Percentiles rank a stretch among this genome's conserved stretches.
Conservation (phyloP, 495 filamentous ascomycete genomes). For the Aspergillus ellipticus region DNA sequence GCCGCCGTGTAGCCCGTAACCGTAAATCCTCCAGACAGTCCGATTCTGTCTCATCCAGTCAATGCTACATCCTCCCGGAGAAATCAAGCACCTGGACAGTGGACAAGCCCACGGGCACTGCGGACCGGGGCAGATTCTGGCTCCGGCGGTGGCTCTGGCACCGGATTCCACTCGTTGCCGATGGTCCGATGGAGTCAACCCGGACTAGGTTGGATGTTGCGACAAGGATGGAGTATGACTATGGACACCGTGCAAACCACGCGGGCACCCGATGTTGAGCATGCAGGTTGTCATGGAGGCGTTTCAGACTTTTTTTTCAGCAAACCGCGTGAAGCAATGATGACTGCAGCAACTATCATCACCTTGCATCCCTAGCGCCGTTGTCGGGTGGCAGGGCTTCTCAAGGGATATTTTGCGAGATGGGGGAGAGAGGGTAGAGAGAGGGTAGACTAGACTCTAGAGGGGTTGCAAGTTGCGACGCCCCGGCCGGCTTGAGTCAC, state of each 20-base stretch:
- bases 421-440: neutral
- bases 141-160: slow-evolving; percentile 2
- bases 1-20: slow-evolving; percentile 5
- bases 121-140: slow-evolving; percentile 8
- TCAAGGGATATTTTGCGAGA: neutral
- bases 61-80: neutral
- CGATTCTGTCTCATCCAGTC: neutral
- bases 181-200: neutral
- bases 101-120: neutral
- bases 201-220: too few relatives aligned
- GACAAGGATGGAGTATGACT: too few relatives aligned
- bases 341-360: neutral
- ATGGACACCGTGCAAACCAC: too few relatives aligned
- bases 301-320: neutral
- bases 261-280: too few relatives aligned
- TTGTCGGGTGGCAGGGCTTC: neutral
- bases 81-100: neutral
- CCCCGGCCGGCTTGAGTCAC: neutral
- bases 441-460: neutral
- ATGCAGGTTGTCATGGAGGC: neutral
- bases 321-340: neutral
- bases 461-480: too few relatives aligned
- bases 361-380: neutral
- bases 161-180: slow-evolving; percentile 4
- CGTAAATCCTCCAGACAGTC: slow-evolving; percentile 14